These are phyloP conservation scores for Rosa lucieae DNA, from an alignment of 306 rosid species.

Conservation along the genomic window DNA sequence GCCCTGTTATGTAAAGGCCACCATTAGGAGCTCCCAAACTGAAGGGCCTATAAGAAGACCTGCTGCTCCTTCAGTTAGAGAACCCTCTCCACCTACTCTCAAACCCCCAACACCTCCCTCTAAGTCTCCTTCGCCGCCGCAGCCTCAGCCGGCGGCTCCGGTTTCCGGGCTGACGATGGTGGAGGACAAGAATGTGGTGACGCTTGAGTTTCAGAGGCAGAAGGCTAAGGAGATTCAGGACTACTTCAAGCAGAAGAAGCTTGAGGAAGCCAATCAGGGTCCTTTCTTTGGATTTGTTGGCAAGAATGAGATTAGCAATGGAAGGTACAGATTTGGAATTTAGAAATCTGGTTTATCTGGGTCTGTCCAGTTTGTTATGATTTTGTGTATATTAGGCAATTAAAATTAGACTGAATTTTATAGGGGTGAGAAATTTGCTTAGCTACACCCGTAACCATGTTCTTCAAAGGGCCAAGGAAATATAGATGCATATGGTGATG, in stretches of 20 bases:
- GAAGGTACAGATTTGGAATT: slow-evolving; percentile 55
- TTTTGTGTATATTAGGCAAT: not conserved
- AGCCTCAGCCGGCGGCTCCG: slow-evolving; percentile 26
- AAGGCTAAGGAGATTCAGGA: slow-evolving; percentile 98
- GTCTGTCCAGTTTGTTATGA: not conserved
- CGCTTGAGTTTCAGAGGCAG: slow-evolving; percentile 90
- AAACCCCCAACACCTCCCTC: slow-evolving; percentile 67
- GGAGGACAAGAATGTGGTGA: slow-evolving; percentile 51
- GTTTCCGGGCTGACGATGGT: slow-evolving; percentile 29
- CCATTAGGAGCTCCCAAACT: slow-evolving; percentile 65
- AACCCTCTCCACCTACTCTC: slow-evolving; percentile 53
- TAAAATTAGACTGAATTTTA: not conserved
- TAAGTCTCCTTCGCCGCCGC: slow-evolving; percentile 40
- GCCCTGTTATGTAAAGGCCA: slow-evolving; percentile 28
- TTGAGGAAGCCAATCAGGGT: slow-evolving; percentile 71
- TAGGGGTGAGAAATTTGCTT: not conserved
- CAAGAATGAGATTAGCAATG: slow-evolving; percentile 83
- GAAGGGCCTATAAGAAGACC: slow-evolving; percentile 98
- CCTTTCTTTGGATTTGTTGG: slow-evolving; percentile 87
- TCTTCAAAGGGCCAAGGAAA: too few species aligned
- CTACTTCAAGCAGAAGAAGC: slow-evolving; percentile 86
- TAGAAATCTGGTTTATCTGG: slow-evolving; percentile 18
- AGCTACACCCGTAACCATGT: not conserved
- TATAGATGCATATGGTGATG: not conserved
- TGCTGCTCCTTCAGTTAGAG: slow-evolving; percentile 64